Evolutionary conservation across 1,139 yeast species (phyloP), one percentile per base, ranked within the genome.

Genomic region (Schizosaccharomyces versatilis): DNA sequence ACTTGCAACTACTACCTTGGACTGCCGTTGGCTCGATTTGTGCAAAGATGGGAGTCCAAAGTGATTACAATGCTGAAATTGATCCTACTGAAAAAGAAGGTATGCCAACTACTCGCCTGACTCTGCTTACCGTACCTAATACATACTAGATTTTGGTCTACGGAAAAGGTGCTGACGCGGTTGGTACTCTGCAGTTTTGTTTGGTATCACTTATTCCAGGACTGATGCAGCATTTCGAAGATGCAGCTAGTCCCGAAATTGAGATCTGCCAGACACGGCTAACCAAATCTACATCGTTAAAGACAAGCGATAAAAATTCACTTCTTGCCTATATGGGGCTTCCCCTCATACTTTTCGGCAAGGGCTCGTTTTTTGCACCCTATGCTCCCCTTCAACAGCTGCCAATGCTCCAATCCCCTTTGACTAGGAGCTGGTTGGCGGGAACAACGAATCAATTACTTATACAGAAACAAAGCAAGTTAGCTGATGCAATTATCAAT

Each of bases 311-410:
- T 65, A 71, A 96, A 55, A 73, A 74, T 59, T 83, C 95, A 1
- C 74, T 88, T 67, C 69, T 88, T 55, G 70, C 78, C 47, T 90
- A 85, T 65, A 77, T 85, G 66, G 98, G 98, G 0, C 71, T 90
- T 49, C 98, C 98, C 0, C 70, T 90, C 54, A 90, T 83, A 62
- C 68, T 86, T 1, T 90, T 90, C 68, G 85, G 86, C 9, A 77
- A 79, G 61, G 94, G 94, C 44, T 85, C 94, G 2, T 75, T 88
- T 60, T 88, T 94, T 73, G 82, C 84, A 61, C 97, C 98, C 0
- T 90, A 88, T 66, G 75, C 88, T 24, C 95, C 98, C 0, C 70
- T 90, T 54, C 98, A 88, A 66, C 97, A 88, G 64, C 70, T 90
- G 56, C 82, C 81, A 56, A 88, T 84, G 61, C 71, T 90, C 55